These are phyloP conservation scores for Ogataea nitratoaversa DNA, from an alignment of 805 yeast genomes.

Conservation along the genomic window DNA sequence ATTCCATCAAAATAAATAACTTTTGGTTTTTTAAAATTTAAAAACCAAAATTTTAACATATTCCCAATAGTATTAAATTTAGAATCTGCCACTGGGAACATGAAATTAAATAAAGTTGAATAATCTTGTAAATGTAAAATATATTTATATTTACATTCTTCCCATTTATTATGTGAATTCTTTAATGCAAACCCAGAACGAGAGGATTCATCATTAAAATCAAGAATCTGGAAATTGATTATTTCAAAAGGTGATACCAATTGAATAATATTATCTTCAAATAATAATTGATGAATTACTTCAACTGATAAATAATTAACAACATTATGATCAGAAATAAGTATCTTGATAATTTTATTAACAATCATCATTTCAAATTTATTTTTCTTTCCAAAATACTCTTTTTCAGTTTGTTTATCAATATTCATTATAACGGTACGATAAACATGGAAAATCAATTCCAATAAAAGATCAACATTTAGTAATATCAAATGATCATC, in stretches of 20 bases:
- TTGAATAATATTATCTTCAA: neutral
- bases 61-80: conserved; percentile 9
- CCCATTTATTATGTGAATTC: conserved; percentile 6
- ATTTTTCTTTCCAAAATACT: no score
- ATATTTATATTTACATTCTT: conserved; percentile 12
- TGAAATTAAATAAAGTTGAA: conserved; percentile 16
- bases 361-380: no score
- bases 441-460: no score
- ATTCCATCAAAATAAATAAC: conserved; percentile 16
- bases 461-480: no score
- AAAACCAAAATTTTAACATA: conserved; percentile 14
- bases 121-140: conserved; percentile 17
- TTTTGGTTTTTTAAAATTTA: conserved; percentile 13
- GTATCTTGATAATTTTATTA: no score
- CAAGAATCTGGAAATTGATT: conserved; percentile 16
- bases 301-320: no score
- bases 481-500: no score
- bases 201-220: conserved; percentile 13
- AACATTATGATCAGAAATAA: no score
- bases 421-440: no score
- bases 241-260: conserved; percentile 13
- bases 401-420: no score
- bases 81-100: conserved; percentile 16
- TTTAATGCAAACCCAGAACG: conserved; percentile 13
- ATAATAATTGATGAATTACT: neutral